phyloP scores from a whole-genome alignment of 169 alveolate species.

The Eimeria nieschulzi region DNA sequence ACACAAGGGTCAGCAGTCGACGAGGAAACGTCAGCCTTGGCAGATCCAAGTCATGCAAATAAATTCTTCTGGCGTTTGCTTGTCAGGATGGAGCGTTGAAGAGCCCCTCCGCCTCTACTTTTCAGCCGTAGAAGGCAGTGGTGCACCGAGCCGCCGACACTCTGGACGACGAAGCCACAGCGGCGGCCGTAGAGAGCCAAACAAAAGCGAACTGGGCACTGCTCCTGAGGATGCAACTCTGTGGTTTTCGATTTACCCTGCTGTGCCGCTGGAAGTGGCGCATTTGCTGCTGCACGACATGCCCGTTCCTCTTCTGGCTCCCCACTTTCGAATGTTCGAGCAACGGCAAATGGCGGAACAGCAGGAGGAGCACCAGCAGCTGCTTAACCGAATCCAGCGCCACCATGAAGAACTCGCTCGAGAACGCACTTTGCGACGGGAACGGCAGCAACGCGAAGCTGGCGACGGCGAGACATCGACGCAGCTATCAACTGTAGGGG shows the following conservation, averaged over 20 bases:
- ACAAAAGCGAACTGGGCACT: no score
- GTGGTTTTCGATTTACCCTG: constrained; percentile 44
- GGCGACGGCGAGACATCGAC: not conserved
- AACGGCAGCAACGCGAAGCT: not conserved
- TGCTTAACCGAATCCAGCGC: constrained; percentile 15
- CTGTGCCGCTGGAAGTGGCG: constrained; percentile 41
- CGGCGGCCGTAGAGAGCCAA: not conserved
- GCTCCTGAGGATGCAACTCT: not conserved
- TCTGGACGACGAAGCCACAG: not conserved
- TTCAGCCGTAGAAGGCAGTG: not conserved
- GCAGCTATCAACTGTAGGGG: no score
- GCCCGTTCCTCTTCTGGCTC: constrained; percentile 46
- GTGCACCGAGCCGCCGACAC: no score
- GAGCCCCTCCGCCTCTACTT: constrained; percentile 35
- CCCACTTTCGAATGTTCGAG: constrained; percentile 15
- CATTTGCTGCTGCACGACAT: constrained; percentile 51
- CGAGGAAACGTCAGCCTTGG: not conserved
- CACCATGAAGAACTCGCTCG: constrained; percentile 45
- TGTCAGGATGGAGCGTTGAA: constrained; percentile 11
- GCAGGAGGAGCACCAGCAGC: constrained; percentile 57
- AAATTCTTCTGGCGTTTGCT: no score
- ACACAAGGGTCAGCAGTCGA: not conserved
- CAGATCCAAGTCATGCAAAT: not conserved
- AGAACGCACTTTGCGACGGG: not conserved
- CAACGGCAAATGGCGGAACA: constrained; percentile 41